Evolutionary conservation across 2,329 filamentous ascomycete genomes (phyloP).

Genomic region (Boeremia exigua): DNA sequence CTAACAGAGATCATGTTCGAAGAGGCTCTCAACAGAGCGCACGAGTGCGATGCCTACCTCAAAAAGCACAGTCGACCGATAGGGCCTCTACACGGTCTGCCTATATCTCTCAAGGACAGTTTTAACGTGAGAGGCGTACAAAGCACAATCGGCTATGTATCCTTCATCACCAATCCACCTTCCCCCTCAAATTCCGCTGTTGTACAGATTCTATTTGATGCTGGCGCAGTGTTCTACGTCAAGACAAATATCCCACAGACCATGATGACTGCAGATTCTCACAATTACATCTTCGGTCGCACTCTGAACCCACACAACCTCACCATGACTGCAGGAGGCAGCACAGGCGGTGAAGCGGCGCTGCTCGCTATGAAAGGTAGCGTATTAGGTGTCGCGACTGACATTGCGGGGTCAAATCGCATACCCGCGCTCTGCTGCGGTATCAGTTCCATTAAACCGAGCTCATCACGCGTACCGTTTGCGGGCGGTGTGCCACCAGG

Average conservation of each 20-base stretch:
- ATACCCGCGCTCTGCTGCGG: slow-evolving; percentile 61
- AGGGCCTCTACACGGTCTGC: slow-evolving; percentile 61
- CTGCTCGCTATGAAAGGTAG: slow-evolving; percentile 65
- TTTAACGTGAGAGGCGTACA: slow-evolving; percentile 66
- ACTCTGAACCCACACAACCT: slow-evolving; percentile 69
- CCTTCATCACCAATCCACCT: slow-evolving; percentile 44
- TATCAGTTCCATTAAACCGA: slow-evolving; percentile 58
- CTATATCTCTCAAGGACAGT: slow-evolving; percentile 58
- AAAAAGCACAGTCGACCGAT: slow-evolving; percentile 50
- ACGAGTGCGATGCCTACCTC: slow-evolving; percentile 48
- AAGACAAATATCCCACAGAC: slow-evolving; percentile 62
- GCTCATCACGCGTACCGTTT: slow-evolving; percentile 57
- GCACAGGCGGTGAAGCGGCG: slow-evolving; percentile 69
- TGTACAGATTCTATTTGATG: slow-evolving; percentile 44
- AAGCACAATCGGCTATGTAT: slow-evolving; percentile 65
- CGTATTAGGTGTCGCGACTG: slow-evolving; percentile 67
- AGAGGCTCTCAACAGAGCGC: slow-evolving; percentile 48
- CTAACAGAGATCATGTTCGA: slow-evolving; percentile 54
- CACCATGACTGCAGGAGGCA: slow-evolving; percentile 67
- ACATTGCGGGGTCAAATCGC: slow-evolving; percentile 59
- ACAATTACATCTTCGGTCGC: slow-evolving; percentile 67
- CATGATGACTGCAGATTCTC: slow-evolving; percentile 58
- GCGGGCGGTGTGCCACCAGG: slow-evolving; percentile 28
- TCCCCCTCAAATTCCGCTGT: slow-evolving; percentile 43
- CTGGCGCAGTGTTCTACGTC: slow-evolving; percentile 59